Evolutionary conservation across 2,329 filamentous ascomycete genomes (phyloP).

Genomic region (Exophiala viscosa): DNA sequence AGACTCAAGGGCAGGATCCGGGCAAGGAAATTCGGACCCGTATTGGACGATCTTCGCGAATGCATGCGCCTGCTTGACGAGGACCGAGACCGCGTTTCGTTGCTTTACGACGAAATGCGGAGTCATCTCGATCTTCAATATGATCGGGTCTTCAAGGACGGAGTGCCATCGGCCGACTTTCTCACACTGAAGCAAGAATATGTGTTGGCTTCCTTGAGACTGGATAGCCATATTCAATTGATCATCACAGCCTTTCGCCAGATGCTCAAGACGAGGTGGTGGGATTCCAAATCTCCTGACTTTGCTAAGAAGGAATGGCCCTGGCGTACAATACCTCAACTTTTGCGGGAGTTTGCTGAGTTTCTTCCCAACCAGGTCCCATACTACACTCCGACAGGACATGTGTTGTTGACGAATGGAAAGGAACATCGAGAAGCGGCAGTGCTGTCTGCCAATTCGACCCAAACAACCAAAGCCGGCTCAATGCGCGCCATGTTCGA

Average conservation of each 20-base stretch:
- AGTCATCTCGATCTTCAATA: slow-evolving; percentile 1
- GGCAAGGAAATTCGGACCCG: slow-evolving; percentile 4
- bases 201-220: slow-evolving; percentile 14
- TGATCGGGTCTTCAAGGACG: slow-evolving; percentile 12
- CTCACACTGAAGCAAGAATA: slow-evolving; percentile 21
- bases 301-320: slow-evolving; percentile 31
- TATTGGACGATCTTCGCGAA: slow-evolving; percentile 15
- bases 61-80: slow-evolving; percentile 19
- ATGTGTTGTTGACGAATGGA: slow-evolving; percentile 29
- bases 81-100: slow-evolving; percentile 14
- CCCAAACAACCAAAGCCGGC: slow-evolving; percentile 14
- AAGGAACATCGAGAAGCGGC: slow-evolving; percentile 13
- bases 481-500: slow-evolving; percentile 19
- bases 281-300: slow-evolving; percentile 15
- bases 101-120: slow-evolving; percentile 18
- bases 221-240: slow-evolving; percentile 22
- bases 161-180: slow-evolving; percentile 18
- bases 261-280: slow-evolving; percentile 23
- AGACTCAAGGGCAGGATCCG: slow-evolving; percentile 8
- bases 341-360: slow-evolving; percentile 48
- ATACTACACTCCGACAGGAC: slow-evolving; percentile 40
- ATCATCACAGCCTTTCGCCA: slow-evolving; percentile 16
- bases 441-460: slow-evolving; percentile 10
- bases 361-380: slow-evolving; percentile 41
- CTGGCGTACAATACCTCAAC: slow-evolving; percentile 38